These are phyloP conservation scores for Hymenoscyphus albidus DNA, from an alignment of 2,329 filamentous ascomycete genomes.

Conservation along the genomic window DNA sequence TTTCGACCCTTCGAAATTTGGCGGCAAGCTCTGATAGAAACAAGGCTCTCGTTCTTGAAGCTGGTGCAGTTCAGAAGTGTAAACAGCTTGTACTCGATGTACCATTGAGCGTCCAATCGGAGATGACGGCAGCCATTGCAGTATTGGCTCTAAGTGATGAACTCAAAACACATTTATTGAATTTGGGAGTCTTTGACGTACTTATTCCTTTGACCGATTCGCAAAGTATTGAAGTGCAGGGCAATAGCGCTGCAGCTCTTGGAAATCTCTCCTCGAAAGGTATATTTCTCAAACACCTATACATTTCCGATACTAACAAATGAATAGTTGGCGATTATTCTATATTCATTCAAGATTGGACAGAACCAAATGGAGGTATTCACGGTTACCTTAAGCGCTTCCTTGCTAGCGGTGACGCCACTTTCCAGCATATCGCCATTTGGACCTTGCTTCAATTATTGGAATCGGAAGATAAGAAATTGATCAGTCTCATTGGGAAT, in stretches of 20 bases:
- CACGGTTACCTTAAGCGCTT: constrained; percentile 93
- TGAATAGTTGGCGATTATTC: constrained; percentile 89
- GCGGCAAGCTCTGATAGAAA: constrained; percentile 96
- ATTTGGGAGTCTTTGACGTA: constrained; percentile 92
- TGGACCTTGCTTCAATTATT: constrained; percentile 96
- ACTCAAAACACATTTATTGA: constrained; percentile 84
- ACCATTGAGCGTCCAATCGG: constrained; percentile 89
- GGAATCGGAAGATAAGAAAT: constrained; percentile 85
- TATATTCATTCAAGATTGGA: constrained; percentile 94
- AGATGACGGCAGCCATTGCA: constrained; percentile 99
- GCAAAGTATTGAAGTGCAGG: constrained; percentile 94
- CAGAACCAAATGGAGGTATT: constrained; percentile 85
- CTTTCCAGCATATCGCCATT: constrained; percentile 98
- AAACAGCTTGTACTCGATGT: constrained; percentile 94
- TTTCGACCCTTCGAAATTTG: constrained; percentile 91
- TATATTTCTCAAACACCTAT: constrained; percentile 40
- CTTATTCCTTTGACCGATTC: constrained; percentile 93
- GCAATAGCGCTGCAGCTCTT: constrained; percentile 92
- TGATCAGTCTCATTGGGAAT: constrained; percentile 85
- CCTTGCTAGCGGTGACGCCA: constrained; percentile 88
- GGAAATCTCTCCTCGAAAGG: constrained; percentile 97
- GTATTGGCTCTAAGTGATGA: constrained; percentile 94
- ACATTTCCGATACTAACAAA: constrained; percentile 28
- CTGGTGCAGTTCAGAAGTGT: constrained; percentile 96
- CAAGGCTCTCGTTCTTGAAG: constrained; percentile 95